These are phyloP conservation scores for Durusdinium trenchii DNA, from an alignment of 73 alveolate species.

Conservation along the genomic window DNA sequence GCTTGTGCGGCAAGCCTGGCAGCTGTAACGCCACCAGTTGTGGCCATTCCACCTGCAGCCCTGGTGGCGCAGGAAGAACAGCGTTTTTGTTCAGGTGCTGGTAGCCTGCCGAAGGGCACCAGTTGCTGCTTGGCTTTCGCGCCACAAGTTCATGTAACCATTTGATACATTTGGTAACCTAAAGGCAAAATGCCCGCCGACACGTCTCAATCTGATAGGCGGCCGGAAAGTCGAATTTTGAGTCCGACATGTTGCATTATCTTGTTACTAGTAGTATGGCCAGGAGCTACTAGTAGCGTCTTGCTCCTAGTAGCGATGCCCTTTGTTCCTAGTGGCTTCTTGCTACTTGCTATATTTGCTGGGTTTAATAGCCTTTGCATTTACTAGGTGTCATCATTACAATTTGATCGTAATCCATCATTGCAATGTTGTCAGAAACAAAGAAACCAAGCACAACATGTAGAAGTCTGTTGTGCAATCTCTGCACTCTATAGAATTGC, in stretches of 20 bases:
- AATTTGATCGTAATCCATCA: background rate
- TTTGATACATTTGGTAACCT: background rate
- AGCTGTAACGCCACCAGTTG: background rate
- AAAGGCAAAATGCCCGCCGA: background rate
- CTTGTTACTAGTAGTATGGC: too few species aligned
- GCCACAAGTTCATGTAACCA: background rate
- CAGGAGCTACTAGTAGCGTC: too few species aligned
- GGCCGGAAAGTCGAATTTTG: background rate
- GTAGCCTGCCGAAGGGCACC: constrained; percentile 50
- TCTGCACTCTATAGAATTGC: background rate
- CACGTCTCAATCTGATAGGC: background rate
- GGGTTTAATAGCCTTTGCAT: background rate
- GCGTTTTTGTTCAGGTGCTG: constrained; percentile 18
- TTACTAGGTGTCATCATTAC: background rate
- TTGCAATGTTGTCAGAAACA: background rate
- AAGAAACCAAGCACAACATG: background rate
- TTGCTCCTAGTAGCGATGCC: too few species aligned
- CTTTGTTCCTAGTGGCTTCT: too few species aligned
- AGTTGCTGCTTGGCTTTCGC: background rate
- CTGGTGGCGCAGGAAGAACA: constrained; percentile 53
- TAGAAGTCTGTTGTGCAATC: background rate
- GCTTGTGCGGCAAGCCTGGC: constrained; percentile 28
- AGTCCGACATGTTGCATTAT: background rate
- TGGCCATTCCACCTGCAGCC: background rate
- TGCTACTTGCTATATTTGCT: background rate